Evolutionary conservation across 1,284 basidiomycete species (phyloP), one percentile per base, ranked within the genome.

Genomic region (Marasmius oreades): DNA sequence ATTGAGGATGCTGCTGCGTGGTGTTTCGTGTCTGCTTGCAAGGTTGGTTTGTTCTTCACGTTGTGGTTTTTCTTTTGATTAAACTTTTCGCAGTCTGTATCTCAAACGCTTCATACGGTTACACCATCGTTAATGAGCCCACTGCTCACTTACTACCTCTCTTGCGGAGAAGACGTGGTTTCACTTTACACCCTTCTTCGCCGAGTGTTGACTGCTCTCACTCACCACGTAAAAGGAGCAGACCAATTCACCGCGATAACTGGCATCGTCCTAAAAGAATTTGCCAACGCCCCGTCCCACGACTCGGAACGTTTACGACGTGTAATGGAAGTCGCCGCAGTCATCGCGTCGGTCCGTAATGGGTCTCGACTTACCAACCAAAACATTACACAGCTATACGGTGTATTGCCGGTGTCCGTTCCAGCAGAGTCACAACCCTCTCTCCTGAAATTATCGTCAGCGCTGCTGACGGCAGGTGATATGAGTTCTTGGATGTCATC

Each of bases 21-120:
- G 85, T 79, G 80, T 34, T 66, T 90, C 24, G 79, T 88, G 0
- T 86, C 78, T 60, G 84, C 88, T 3, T 89, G 86, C 76, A 88
- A 90, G 75, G 90, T 90, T 52, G 18, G 76, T 69, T 10, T 20
- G 45, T 34, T 7, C n/a, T 48, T n/a, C 47, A 54, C 52, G 43
- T 43, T 44, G 47, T 31, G 48, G n/a, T n/a, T n/a, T n/a, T n/a
- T n/a, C n/a, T n/a, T n/a, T n/a, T n/a, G n/a, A n/a, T n/a, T n/a
- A 43, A 60, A 52, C 67, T 57, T 39, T 55, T 26, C 31, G 14
- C 61, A 92, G 88, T 84, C 86, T 55, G 80, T 90, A 51, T 85
- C 88, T 5, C 84, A 87, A 68, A 88, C 88, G 2, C 73, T 95
- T 26, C 92, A 95, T 66, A 92, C 91, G 0, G 80, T 84, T 42